Evolutionary conservation across 495 filamentous ascomycete species (phyloP), one percentile per base, ranked within the genome.

Genomic region (Annulohypoxylon nitens): DNA sequence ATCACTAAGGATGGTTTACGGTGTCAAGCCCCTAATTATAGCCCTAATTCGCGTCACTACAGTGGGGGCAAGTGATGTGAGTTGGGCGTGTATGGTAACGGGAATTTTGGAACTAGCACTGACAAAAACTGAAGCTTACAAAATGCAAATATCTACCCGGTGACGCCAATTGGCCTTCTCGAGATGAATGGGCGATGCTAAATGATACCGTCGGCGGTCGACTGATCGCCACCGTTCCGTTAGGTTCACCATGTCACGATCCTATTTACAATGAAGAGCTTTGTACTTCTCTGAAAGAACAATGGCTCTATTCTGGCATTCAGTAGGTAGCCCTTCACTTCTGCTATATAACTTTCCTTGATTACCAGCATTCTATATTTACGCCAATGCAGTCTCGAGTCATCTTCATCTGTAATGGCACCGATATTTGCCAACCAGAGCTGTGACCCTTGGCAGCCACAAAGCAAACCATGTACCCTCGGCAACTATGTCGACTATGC

Each of bases 401-500:
- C 82, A 51, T 79, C 81, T 11, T 74, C 83, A 8, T 88, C 85
- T 43, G 63, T 78, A 10, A 77, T 78, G 85, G 86, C 67, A 64
- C 84, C 77, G 23, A 20, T 75, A n/a, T 75, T 75, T 76, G 83
- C 76, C 73, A 83, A 86, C 69, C 67, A 80, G 20, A 86, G 81
- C 66, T 91, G 88, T 68, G 83, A 88, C 55, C 87, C 88, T 8
- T 88, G 55, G 47, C 55, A 59, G 16, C 65, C 69, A 4, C 50
- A 23, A 23, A 51, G 33, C 47, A 81, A 68, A 36, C 79, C 82
- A 16, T 93, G 90, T 80, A 80, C 77, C 9, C 75, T 90, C 7
- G 90, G 88, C 41, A 90, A 88, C 75, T 89, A 88, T 74, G 83
- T 89, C 11, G 62, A 66, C 12, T 92, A 91, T 66, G 79, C 86